Evolutionary conservation across 163 green algal species (phyloP).

Genomic region (Trebouxia gelatinosa): DNA sequence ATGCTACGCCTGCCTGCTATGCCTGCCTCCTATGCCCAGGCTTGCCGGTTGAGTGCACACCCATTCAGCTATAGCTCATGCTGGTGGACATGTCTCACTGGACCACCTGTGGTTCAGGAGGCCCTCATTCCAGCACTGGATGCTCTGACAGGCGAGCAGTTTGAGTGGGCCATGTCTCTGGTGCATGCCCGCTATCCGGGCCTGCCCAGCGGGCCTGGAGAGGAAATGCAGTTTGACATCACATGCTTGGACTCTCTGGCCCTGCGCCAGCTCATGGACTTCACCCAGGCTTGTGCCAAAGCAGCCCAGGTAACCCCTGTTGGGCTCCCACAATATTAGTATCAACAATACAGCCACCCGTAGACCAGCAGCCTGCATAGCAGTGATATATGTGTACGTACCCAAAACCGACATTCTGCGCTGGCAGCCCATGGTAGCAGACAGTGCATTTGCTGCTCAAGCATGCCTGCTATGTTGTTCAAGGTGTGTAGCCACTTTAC

Average conservation of each 20-base stretch:
- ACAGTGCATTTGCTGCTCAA: too few species aligned
- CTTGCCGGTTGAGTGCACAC: neutral
- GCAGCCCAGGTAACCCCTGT: neutral
- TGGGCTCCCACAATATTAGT: neutral
- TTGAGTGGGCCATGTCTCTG: slow-evolving; percentile 52
- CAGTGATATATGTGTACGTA: neutral
- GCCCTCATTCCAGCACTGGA: slow-evolving; percentile 29
- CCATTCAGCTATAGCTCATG: neutral
- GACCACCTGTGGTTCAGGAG: neutral
- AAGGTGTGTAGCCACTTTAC: too few species aligned
- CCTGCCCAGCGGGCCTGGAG: slow-evolving; percentile 5
- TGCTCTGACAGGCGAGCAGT: slow-evolving; percentile 41
- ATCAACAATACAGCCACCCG: neutral
- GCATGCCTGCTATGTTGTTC: too few species aligned
- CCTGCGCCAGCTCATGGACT: slow-evolving; percentile 54
- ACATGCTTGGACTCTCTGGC: slow-evolving; percentile 53
- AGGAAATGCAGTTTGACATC: slow-evolving; percentile 53
- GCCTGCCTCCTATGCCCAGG: too few species aligned
- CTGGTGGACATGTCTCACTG: neutral
- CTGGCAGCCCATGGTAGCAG: neutral
- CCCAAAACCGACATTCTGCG: neutral
- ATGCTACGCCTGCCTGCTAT: neutral
- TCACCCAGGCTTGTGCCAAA: neutral
- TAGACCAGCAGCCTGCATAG: neutral
- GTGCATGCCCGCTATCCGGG: slow-evolving; percentile 50